A percentile compares a stretch with the other conserved stretches of the same genome.
phyloP scores from a whole-genome alignment of 192 early-diverging fungal genomes.

The Entomortierella beljakovae region DNA sequence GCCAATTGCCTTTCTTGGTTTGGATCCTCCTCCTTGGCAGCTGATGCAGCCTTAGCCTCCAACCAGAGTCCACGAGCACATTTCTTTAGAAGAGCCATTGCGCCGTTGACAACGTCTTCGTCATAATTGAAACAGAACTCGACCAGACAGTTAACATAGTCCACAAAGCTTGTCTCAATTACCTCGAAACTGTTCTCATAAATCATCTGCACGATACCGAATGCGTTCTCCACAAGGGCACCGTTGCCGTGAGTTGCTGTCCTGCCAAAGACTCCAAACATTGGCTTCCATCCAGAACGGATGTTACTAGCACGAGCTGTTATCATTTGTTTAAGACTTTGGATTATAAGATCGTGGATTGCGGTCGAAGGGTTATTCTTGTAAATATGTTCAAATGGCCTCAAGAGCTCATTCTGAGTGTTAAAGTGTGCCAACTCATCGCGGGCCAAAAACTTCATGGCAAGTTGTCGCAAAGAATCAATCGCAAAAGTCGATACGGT shows the following conservation, averaged over 20 bases:
- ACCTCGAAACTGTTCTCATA: constrained; percentile 60
- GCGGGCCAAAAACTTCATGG: constrained; percentile 94
- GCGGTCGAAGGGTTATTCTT: constrained; percentile 80
- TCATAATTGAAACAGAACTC: constrained; percentile 62
- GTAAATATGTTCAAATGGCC: constrained; percentile 88
- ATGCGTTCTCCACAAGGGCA: constrained; percentile 60
- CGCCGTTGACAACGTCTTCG: constrained; percentile 64
- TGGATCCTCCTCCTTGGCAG: constrained; percentile 32
- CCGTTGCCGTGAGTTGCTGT: constrained; percentile 73
- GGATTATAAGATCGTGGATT: constrained; percentile 79
- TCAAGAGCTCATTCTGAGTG: constrained; percentile 92
- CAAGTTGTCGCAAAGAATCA: constrained; percentile 92
- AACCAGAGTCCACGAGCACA: constrained; percentile 55
- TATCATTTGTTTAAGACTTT: constrained; percentile 80
- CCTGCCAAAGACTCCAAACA: constrained; percentile 72
- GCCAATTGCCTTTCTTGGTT: constrained; percentile 45
- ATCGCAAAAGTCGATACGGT: constrained; percentile 88
- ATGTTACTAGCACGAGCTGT: constrained; percentile 80
- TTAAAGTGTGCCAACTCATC: constrained; percentile 95
- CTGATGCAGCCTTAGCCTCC: constrained; percentile 31
- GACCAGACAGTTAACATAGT: constrained; percentile 61
- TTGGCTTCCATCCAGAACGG: constrained; percentile 84
- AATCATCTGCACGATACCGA: constrained; percentile 56
- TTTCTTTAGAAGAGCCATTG: constrained; percentile 62
- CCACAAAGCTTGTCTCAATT: constrained; percentile 59